Evolutionary conservation across 768 basidiomycete genomes (phyloP).

Genomic region (Bullera alba): DNA sequence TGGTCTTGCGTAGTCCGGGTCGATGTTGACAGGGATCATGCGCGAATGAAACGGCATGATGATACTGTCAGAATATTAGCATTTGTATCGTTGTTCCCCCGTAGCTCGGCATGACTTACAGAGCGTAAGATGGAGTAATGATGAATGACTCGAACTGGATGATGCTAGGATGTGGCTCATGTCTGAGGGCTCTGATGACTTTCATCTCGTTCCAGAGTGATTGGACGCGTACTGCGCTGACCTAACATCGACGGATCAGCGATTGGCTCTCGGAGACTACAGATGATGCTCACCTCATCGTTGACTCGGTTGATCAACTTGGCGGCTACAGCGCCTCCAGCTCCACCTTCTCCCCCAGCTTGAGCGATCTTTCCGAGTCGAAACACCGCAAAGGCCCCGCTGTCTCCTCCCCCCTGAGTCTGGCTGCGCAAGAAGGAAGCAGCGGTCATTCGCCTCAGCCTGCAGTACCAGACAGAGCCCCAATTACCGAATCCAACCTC

Average conservation of each 20-base stretch:
- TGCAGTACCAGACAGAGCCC: conserved; percentile 40
- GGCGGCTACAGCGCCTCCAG: conserved; percentile 58
- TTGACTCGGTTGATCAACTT: conserved; percentile 70
- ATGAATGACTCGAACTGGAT: conserved; percentile 91
- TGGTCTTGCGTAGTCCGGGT: conserved; percentile 61
- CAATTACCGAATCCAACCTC: conserved; percentile 46
- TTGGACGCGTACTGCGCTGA: conserved; percentile 79
- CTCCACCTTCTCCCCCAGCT: conserved; percentile 16
- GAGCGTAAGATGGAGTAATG: conserved; percentile 79
- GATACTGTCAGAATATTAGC: conserved; percentile 15
- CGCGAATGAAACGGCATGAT: conserved; percentile 77
- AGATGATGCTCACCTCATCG: neutral
- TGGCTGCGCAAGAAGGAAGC: conserved; percentile 4
- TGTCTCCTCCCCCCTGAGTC: neutral
- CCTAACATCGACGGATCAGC: conserved; percentile 46
- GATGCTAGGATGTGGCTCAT: conserved; percentile 82
- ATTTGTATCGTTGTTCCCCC: neutral
- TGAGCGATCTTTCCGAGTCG: conserved; percentile 19
- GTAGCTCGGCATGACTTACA: conserved; percentile 55
- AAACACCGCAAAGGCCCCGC: neutral
- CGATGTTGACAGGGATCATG: conserved; percentile 79
- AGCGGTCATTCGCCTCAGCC: conserved; percentile 14
- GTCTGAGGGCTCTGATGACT: conserved; percentile 74
- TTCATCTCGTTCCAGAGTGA: conserved; percentile 99
- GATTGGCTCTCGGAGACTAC: neutral